Evolutionary conservation across 169 alveolate genomes (phyloP).

Genomic region (Eimeria zaria): DNA sequence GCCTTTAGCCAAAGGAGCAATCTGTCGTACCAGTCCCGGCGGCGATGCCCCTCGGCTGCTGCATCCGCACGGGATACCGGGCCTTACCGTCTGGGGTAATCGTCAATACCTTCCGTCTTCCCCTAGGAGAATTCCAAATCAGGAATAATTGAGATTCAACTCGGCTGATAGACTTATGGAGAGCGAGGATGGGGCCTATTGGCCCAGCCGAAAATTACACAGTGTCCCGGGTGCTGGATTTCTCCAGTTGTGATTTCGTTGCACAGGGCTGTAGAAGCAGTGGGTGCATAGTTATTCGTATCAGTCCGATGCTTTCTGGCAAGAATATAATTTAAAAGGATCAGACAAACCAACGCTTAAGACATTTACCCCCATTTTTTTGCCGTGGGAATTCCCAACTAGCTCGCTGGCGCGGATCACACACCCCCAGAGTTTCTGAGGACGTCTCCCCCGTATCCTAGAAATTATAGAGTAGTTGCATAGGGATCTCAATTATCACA

Average conservation of each 20-base stretch:
- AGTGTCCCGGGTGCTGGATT: neutral
- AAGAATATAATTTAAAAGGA: neutral
- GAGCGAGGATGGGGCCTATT: neutral
- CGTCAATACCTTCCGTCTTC: neutral
- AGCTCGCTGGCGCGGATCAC: neutral
- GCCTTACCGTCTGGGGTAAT: neutral
- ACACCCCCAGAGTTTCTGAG: neutral
- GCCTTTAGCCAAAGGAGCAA: neutral
- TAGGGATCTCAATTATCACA: too few relatives aligned
- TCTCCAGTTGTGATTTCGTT: neutral
- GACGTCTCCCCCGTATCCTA: too few relatives aligned
- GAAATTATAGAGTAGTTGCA: too few relatives aligned
- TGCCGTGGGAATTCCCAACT: too few relatives aligned
- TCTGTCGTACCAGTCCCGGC: neutral
- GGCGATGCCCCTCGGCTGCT: slow-evolving; percentile 1
- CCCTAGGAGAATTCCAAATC: neutral
- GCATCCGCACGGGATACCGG: neutral
- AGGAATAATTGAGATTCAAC: neutral
- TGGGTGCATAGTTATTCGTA: neutral
- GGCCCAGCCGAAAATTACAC: neutral
- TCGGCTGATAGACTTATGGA: neutral
- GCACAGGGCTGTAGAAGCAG: neutral
- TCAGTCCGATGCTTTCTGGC: neutral
- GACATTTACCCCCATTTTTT: too few relatives aligned
- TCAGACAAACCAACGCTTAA: too few relatives aligned